Percentiles rank a stretch among this genome's conserved stretches.
phyloP scores from a whole-genome alignment of 805 yeast genomes.

The Candida sphagnicola region DNA sequence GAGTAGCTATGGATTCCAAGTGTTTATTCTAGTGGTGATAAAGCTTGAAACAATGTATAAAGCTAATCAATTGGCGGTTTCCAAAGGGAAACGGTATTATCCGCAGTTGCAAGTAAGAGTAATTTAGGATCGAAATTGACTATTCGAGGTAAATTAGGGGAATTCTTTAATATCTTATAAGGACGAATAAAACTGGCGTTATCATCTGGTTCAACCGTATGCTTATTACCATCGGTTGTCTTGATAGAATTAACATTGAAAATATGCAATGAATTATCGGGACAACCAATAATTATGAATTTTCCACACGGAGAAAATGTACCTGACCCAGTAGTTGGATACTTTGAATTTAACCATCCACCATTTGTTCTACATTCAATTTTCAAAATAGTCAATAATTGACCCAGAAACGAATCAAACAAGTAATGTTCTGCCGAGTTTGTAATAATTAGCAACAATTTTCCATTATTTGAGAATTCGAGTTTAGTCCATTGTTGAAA shows the following conservation, averaged over 20 bases:
- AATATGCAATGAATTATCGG: slow-evolving; percentile 19
- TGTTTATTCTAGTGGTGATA: neutral
- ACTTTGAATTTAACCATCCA: slow-evolving; percentile 24
- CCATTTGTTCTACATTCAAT: slow-evolving; percentile 5
- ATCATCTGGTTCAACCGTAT: slow-evolving; percentile 12
- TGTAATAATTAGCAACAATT: slow-evolving; percentile 54
- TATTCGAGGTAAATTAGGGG: slow-evolving; percentile 42
- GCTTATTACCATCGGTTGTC: slow-evolving; percentile 13
- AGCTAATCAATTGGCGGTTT: slow-evolving; percentile 15
- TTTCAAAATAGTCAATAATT: slow-evolving; percentile 29
- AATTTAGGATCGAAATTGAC: slow-evolving; percentile 59
- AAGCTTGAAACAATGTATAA: neutral
- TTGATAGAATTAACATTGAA: slow-evolving; percentile 27
- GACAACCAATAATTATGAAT: slow-evolving; percentile 29
- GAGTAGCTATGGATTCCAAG: neutral
- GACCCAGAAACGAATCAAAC: slow-evolving; percentile 68
- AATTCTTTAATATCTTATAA: slow-evolving; percentile 16
- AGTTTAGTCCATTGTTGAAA: slow-evolving; percentile 52
- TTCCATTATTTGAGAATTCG: slow-evolving; percentile 79
- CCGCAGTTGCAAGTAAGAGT: slow-evolving; percentile 62
- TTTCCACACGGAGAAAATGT: slow-evolving; percentile 41
- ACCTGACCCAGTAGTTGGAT: slow-evolving; percentile 28
- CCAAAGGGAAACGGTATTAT: slow-evolving; percentile 40
- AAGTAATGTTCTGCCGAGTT: slow-evolving; percentile 53
- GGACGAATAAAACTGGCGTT: slow-evolving; percentile 20